Percentiles rank a stretch among this genome's conserved stretches.
Evolutionary conservation across 441 rosid genomes (phyloP).

Genomic region (Eutrema salsugineum): DNA sequence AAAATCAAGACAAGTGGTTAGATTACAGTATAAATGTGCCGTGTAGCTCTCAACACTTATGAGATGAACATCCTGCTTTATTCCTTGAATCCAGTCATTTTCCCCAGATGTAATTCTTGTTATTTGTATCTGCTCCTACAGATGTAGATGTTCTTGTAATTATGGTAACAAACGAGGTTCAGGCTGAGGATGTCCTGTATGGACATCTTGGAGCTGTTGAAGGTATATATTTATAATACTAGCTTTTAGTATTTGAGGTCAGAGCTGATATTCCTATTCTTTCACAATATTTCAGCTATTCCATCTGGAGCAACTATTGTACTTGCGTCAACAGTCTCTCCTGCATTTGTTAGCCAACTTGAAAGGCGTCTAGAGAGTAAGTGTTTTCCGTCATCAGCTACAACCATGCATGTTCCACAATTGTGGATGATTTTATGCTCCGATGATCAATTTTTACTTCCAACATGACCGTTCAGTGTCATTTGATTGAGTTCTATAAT

Average conservation of each 20-base stretch:
- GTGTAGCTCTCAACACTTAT: background rate
- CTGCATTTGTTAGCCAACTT: constrained; percentile 70
- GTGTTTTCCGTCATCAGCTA: constrained; percentile 1
- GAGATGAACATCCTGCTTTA: constrained; percentile 1
- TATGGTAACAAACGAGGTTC: constrained; percentile 95
- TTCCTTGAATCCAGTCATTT: background rate
- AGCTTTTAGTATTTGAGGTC: background rate
- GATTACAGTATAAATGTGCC: constrained; percentile 7
- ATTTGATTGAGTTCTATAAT: background rate
- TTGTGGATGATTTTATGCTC: background rate
- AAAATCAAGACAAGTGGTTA: background rate
- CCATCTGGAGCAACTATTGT: constrained; percentile 73
- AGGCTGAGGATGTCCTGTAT: constrained; percentile 78
- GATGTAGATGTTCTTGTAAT: constrained; percentile 84
- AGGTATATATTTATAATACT: constrained; percentile 42
- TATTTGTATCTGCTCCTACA: constrained; percentile 33
- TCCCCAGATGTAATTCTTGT: background rate
- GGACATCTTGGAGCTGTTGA: constrained; percentile 85
- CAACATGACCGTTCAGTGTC: background rate
- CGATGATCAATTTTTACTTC: background rate
- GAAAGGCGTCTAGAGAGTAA: constrained; percentile 75
- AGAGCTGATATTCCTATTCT: constrained; percentile 20
- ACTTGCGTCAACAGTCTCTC: constrained; percentile 95
- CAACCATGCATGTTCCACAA: background rate
- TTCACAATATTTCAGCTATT: constrained; percentile 50